Percentiles rank a stretch among this genome's conserved stretches.
phyloP scores from a whole-genome alignment of 164 flowering plant species.

The Saururus chinensis region DNA sequence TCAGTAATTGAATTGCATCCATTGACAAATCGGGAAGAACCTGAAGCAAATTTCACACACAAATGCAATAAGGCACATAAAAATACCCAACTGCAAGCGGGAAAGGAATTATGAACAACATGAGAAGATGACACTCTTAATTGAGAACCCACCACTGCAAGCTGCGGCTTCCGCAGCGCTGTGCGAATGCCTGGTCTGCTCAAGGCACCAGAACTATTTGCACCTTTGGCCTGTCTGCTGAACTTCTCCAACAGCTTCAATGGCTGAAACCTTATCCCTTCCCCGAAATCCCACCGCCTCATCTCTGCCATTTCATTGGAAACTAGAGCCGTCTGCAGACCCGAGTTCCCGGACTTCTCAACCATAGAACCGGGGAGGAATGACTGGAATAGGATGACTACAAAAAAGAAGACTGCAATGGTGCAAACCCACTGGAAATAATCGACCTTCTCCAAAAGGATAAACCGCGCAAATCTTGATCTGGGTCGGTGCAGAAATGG shows the following conservation, averaged over 20 bases:
- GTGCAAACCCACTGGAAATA: constrained; percentile 73
- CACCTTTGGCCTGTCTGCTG: constrained; percentile 26
- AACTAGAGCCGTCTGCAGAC: constrained; percentile 5
- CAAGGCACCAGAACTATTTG: constrained; percentile 19
- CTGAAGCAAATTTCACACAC: constrained; percentile 27
- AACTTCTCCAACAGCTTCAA: constrained; percentile 48
- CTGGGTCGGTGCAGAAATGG: constrained; percentile 47
- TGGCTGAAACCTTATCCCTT: constrained; percentile 52
- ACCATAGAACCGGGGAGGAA: constrained; percentile 57
- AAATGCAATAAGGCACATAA: constrained; percentile 1
- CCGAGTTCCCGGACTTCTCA: constrained; percentile 32
- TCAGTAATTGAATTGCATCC: constrained; percentile 63
- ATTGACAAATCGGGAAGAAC: constrained; percentile 71
- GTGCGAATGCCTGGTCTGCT: constrained; percentile 31
- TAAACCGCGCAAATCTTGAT: constrained; percentile 65
- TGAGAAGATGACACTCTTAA: background rate
- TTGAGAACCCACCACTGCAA: constrained; percentile 68
- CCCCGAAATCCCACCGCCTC: constrained; percentile 59
- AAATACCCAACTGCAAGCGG: background rate
- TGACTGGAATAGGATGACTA: constrained; percentile 54
- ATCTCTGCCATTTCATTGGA: constrained; percentile 34
- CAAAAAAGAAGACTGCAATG: constrained; percentile 52
- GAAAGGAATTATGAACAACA: background rate
- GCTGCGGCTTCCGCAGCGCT: constrained; percentile 65
- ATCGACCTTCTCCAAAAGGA: constrained; percentile 60